Conservation (phyloP, 352 stramenopile species). For the Globisporangium abappressorium region DNA sequence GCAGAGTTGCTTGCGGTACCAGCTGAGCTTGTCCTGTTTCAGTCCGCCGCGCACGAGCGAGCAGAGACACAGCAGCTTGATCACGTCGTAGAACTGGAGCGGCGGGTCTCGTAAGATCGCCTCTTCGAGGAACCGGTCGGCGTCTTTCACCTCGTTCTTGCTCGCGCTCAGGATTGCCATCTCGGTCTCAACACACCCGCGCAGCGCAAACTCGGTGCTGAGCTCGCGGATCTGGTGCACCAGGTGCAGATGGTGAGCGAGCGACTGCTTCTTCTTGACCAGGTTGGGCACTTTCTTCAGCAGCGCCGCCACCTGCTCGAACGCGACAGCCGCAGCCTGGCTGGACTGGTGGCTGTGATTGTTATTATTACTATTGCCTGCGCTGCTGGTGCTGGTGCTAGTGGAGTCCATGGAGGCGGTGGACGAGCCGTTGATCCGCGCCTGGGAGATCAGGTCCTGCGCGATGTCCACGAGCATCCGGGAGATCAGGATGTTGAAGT, state of each 20-base stretch:
- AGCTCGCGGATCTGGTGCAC: constrained; percentile 57
- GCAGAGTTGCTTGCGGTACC: constrained; percentile 74
- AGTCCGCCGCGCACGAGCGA: constrained; percentile 69
- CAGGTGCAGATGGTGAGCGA: constrained; percentile 65
- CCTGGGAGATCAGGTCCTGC: constrained; percentile 48
- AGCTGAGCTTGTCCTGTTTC: constrained; percentile 50
- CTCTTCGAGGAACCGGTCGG: constrained; percentile 72
- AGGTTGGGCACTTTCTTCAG: constrained; percentile 66
- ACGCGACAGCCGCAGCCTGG: constrained; percentile 14
- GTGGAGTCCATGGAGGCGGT: background rate
- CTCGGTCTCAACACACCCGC: constrained; percentile 71
- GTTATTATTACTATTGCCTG: background rate
- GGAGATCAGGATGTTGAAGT: constrained; percentile 74
- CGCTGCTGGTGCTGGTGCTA: background rate
- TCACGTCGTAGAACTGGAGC: constrained; percentile 63
- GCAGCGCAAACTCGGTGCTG: constrained; percentile 55
- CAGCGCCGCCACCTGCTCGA: constrained; percentile 47
- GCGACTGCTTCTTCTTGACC: constrained; percentile 67
- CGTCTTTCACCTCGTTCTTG: constrained; percentile 48
- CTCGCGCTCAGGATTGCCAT: constrained; percentile 76
- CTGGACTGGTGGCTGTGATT: background rate
- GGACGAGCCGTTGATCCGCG: constrained; percentile 17
- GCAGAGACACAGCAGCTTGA: constrained; percentile 75
- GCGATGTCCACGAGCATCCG: constrained; percentile 46
- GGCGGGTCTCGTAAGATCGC: constrained; percentile 62